These are phyloP conservation scores for Papiliotrema nemorosa DNA, from an alignment of 1,284 basidiomycete genomes.

Conservation along the genomic window DNA sequence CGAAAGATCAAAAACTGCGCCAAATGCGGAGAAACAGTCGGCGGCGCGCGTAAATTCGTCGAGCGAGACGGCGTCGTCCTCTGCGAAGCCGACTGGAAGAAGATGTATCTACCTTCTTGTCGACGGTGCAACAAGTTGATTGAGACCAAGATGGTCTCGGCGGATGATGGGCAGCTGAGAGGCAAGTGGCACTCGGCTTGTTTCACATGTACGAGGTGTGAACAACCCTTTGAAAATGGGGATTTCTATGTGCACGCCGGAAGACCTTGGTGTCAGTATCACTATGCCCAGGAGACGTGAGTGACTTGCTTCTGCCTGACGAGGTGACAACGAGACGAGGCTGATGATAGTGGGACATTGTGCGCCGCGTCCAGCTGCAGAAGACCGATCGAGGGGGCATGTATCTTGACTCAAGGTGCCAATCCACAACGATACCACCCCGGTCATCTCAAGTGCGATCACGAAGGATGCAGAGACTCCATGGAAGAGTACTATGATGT, in stretches of 20 bases:
- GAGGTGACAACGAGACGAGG: neutral
- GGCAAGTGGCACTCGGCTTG: constrained; percentile 87
- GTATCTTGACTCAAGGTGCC: constrained; percentile 66
- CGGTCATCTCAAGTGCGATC: constrained; percentile 65
- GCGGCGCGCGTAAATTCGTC: constrained; percentile 70
- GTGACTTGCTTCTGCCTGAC: constrained; percentile 13
- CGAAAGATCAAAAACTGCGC: constrained; percentile 54
- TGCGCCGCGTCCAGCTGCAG: constrained; percentile 73
- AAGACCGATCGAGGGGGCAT: constrained; percentile 83
- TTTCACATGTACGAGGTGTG: constrained; percentile 78
- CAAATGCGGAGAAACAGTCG: constrained; percentile 64
- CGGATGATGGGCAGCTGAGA: constrained; percentile 83
- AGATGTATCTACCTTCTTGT: constrained; percentile 83
- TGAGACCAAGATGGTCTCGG: constrained; percentile 84
- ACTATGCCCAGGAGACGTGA: constrained; percentile 80
- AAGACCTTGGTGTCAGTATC: constrained; percentile 79
- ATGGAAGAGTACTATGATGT: constrained; percentile 77
- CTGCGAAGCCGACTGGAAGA: constrained; percentile 87
- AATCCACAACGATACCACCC: constrained; percentile 75
- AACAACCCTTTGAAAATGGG: constrained; percentile 81
- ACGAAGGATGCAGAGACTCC: constrained; percentile 30
- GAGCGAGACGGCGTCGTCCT: constrained; percentile 63
- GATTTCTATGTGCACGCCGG: constrained; percentile 83
- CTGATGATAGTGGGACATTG: constrained; percentile 58
- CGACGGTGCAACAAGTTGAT: constrained; percentile 76